These are phyloP conservation scores for Groenewaldozyma sp. DNA, from an alignment of 1,139 yeast genomes.

Conservation along the genomic window DNA sequence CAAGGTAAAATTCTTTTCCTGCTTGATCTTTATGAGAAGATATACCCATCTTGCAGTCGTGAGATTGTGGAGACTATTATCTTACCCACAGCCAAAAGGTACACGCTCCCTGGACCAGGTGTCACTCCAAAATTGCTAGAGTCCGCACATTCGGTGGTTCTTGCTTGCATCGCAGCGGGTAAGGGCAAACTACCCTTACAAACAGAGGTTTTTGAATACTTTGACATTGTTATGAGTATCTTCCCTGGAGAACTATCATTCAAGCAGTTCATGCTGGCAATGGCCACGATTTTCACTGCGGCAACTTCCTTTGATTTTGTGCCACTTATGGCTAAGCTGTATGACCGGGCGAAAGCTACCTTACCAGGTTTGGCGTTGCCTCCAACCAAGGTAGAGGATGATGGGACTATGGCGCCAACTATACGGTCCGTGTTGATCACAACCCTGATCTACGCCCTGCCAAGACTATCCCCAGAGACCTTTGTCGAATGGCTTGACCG, in stretches of 20 bases:
- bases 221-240: conserved; percentile 36
- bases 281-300: conserved; percentile 47
- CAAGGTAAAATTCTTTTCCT: conserved; percentile 47
- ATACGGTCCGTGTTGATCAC: conserved; percentile 45
- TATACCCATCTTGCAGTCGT: conserved; percentile 34
- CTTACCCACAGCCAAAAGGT: conserved; percentile 35
- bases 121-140: conserved; percentile 39
- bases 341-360: conserved; percentile 25
- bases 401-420: conserved; percentile 27
- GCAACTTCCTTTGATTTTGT: conserved; percentile 30
- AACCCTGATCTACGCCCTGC: conserved; percentile 43
- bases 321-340: conserved; percentile 37
- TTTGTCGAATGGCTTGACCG: conserved; percentile 39
- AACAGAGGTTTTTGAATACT: conserved; percentile 19
- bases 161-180: conserved; percentile 29
- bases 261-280: conserved; percentile 49
- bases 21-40: conserved; percentile 51
- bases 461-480: conserved; percentile 41
- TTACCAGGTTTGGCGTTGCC: conserved; percentile 29
- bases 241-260: conserved; percentile 52
- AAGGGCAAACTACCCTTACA: conserved; percentile 7
- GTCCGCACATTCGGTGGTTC: conserved; percentile 58
- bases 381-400: conserved; percentile 29
- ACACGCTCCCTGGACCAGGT: conserved; percentile 31
- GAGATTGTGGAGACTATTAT: conserved; percentile 31